Evolutionary conservation across 2,329 filamentous ascomycete species (phyloP).

Genomic region (Ustulina deusta): DNA sequence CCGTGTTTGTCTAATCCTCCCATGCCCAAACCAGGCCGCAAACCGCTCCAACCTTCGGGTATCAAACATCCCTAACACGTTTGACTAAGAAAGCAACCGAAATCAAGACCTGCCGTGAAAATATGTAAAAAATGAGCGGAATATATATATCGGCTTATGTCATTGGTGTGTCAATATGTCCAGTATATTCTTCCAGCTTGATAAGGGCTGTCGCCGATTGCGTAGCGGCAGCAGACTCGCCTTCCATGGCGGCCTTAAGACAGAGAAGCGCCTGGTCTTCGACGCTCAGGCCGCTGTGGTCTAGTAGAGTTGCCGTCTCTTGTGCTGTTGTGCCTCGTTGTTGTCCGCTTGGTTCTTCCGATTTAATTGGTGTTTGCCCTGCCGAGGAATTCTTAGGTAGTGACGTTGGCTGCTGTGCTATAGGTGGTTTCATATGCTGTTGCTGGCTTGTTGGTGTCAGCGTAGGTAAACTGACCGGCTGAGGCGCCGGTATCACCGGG

Average conservation of each 20-base stretch:
- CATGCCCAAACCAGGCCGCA: constrained; percentile 18
- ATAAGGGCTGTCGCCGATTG: constrained; percentile 29
- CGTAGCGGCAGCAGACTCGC: constrained; percentile 36
- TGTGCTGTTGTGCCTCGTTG: constrained; percentile 16
- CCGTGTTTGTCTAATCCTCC: constrained; percentile 32
- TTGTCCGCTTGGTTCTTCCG: constrained; percentile 29
- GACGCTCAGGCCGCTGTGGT: constrained; percentile 44
- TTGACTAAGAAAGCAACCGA: background rate
- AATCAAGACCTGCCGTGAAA: background rate
- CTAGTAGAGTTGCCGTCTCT: constrained; percentile 31
- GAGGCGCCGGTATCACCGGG: constrained; percentile 49
- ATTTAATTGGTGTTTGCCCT: constrained; percentile 16
- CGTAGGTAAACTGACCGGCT: constrained; percentile 49
- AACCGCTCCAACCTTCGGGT: constrained; percentile 39
- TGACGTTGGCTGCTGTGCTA: constrained; percentile 20
- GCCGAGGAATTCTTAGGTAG: constrained; percentile 30
- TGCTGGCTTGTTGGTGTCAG: constrained; percentile 44
- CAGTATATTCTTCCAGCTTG: constrained; percentile 37
- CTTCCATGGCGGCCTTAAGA: constrained; percentile 47
- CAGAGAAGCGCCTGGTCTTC: constrained; percentile 48
- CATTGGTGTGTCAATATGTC: constrained; percentile 6
- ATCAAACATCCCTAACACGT: constrained; percentile 29
- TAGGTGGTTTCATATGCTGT: constrained; percentile 27
- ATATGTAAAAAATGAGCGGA: constrained; percentile 2
- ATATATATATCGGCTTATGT: constrained; percentile 16